A percentile compares a stretch with the other conserved stretches of the same genome.
Evolutionary conservation across 768 basidiomycete genomes (phyloP).

Genomic region (Dioszegia hungarica): DNA sequence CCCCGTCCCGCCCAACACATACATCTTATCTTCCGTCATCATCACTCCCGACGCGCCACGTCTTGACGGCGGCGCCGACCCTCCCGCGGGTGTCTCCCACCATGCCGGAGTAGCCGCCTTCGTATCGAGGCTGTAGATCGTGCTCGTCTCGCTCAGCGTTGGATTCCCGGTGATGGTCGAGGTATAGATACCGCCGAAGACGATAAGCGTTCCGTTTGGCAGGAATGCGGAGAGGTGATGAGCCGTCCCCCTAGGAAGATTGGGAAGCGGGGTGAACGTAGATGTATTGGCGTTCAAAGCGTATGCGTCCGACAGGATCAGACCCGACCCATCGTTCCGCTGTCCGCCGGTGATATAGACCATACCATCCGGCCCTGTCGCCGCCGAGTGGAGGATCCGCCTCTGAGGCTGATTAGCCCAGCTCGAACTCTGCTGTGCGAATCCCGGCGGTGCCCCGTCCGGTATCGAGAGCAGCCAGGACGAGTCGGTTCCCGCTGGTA

Average conservation of each 20-base stretch:
- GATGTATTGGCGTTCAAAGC: constrained; percentile 56
- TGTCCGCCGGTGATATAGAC: constrained; percentile 71
- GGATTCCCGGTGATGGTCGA: constrained; percentile 51
- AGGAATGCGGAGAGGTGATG: constrained; percentile 71
- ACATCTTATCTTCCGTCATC: constrained; percentile 53
- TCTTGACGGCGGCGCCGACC: constrained; percentile 50
- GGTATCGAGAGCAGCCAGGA: constrained; percentile 55
- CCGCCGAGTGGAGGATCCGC: constrained; percentile 69
- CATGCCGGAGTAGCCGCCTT: constrained; percentile 54
- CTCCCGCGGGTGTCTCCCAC: constrained; percentile 56
- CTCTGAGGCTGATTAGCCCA: constrained; percentile 69
- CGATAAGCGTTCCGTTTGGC: constrained; percentile 62
- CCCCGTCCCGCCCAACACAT: constrained; percentile 77
- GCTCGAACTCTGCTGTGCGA: constrained; percentile 53
- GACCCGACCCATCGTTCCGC: constrained; percentile 70
- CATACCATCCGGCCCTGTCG: constrained; percentile 53
- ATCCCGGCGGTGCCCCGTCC: constrained; percentile 28
- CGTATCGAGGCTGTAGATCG: constrained; percentile 64
- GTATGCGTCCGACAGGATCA: constrained; percentile 62
- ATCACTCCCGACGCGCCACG: constrained; percentile 24
- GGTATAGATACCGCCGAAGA: constrained; percentile 61
- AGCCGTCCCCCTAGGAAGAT: constrained; percentile 62
- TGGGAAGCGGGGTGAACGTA: constrained; percentile 59
- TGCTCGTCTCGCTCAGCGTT: constrained; percentile 57
- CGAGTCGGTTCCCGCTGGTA: constrained; percentile 61